Percentiles rank a stretch among this genome's conserved stretches.
Conservation (phyloP, 371 early-diverging fungal genomes). For the Blakeslea trispora region DNA sequence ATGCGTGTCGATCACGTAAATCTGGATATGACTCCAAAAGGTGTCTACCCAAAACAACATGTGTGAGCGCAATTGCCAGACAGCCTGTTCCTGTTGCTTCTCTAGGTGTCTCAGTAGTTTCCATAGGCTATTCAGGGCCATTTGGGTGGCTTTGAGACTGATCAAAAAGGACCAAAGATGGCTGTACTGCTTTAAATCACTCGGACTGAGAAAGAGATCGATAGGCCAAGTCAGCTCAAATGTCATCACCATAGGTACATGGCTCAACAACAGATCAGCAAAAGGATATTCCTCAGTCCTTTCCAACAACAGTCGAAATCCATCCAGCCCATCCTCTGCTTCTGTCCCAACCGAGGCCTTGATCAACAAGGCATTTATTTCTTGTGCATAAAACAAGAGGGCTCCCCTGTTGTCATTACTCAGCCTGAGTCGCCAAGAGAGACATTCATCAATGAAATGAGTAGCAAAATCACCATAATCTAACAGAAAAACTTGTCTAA, state of each 20-base stretch:
- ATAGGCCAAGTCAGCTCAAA: slow-evolving; percentile 75
- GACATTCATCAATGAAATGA: slow-evolving; percentile 62
- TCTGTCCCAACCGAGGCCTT: slow-evolving; percentile 50
- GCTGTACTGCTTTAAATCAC: slow-evolving; percentile 61
- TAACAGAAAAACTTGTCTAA: slow-evolving; percentile 66
- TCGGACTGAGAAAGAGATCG: slow-evolving; percentile 66
- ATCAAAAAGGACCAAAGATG: slow-evolving; percentile 67
- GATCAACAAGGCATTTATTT: slow-evolving; percentile 59
- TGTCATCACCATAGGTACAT: slow-evolving; percentile 54
- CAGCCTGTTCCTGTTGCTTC: slow-evolving; percentile 34
- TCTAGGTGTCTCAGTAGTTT: slow-evolving; percentile 17
- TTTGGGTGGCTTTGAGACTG: slow-evolving; percentile 48
- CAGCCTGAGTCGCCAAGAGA: slow-evolving; percentile 35
- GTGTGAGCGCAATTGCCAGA: slow-evolving; percentile 55
- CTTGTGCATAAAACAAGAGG: slow-evolving; percentile 51
- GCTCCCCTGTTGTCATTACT: slow-evolving; percentile 15
- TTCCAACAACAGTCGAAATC: slow-evolving; percentile 27
- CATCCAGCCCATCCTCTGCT: slow-evolving; percentile 30
- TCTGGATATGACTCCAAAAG: slow-evolving; percentile 79
- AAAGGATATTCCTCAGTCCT: slow-evolving; percentile 31
- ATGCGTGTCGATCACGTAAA: slow-evolving; percentile 63
- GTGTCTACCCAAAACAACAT: slow-evolving; percentile 79
- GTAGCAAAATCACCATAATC: slow-evolving; percentile 73
- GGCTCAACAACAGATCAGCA: slow-evolving; percentile 54
- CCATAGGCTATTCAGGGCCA: slow-evolving; percentile 36